Evolutionary conservation across 1,284 basidiomycete species (phyloP), one percentile per base, ranked within the genome.

Genomic region (Apiotrichum sp.): DNA sequence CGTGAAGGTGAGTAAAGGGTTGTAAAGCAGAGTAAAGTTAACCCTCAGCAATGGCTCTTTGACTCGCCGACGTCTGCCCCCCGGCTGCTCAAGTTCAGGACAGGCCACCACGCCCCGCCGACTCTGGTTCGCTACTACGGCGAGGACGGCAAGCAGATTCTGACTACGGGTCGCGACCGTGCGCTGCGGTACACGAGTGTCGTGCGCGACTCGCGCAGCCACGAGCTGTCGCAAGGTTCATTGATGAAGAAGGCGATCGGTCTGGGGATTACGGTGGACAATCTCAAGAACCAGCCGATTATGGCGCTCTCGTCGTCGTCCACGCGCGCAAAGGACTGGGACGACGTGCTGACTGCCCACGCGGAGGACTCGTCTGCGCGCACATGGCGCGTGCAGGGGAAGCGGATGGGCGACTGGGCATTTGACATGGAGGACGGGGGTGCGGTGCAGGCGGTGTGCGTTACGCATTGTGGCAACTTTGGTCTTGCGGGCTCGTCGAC

Each of bases 391-490:
- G 88, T 92, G 69, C 80, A 84, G 59, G 84, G 86, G 61, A 95
- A 95, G 77, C 82, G 84, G 50, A 69, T 90, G 3, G 93, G 93
- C 3, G 86, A 87, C 65, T 78, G 74, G 68, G 69, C 66, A 31
- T 80, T 92, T 54, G 69, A 67, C 43, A 58, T 71, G 34, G 71
- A 75, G 43, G 70, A 73, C 29, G 78, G 74, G 9, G 66, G 66
- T 9, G 75, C 72, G 3, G 34, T 49, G 10, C 63, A 90, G 87
- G 82, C 86, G n/a, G 88, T 92, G 10, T 89, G 87, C 64, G 88
- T 98, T 13, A 88, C 92, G 11, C 88, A 90, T 0, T 99, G 96
- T 71, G 96, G 96, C 13, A 98, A 98, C 71, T 99, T 97, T 73
- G 91, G 88, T 41, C 77, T 98, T 6, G 87, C 86, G 1, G 84